A percentile compares a stretch with the other conserved stretches of the same genome.
These are phyloP conservation scores for Russula emetica DNA, from an alignment of 768 basidiomycete species.

Conservation along the genomic window DNA sequence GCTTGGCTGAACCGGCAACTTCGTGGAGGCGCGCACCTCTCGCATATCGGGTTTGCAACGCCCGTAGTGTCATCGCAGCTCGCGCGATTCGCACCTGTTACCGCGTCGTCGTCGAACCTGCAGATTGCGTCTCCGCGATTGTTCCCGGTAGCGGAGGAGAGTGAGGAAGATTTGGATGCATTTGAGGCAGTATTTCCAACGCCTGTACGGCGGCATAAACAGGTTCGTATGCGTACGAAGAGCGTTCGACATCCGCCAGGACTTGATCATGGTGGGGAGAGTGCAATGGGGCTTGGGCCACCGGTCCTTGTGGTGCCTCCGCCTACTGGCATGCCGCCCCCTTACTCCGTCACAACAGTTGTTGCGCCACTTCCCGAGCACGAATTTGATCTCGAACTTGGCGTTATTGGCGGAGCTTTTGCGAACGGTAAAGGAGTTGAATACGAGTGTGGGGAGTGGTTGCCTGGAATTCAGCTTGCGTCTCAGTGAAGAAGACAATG, in stretches of 20 bases:
- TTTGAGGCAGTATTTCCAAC: constrained; percentile 16
- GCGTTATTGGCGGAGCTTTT: constrained; percentile 21
- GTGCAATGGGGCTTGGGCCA: constrained; percentile 14
- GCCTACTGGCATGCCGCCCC: constrained; percentile 23
- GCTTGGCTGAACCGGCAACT: constrained; percentile 62
- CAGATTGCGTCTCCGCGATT: constrained; percentile 22
- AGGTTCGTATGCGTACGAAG: constrained; percentile 30
- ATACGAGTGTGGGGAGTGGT: constrained; percentile 27
- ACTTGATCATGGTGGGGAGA: constrained; percentile 10
- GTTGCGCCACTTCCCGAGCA: constrained; percentile 23
- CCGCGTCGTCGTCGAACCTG: background rate
- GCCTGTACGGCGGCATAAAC: constrained; percentile 18
- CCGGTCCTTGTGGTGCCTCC: constrained; percentile 24
- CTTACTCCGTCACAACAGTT: constrained; percentile 23
- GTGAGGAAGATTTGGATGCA: constrained; percentile 30
- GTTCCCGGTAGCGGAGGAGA: constrained; percentile 35
- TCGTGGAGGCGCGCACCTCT: constrained; percentile 35
- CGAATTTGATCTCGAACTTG: constrained; percentile 32
- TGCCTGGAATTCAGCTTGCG: constrained; percentile 25
- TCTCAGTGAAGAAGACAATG: constrained; percentile 11
- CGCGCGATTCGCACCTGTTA: constrained; percentile 31
- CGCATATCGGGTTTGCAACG: constrained; percentile 45
- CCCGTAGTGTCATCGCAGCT: constrained; percentile 53
- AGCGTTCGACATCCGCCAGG: constrained; percentile 29
- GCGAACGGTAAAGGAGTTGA: constrained; percentile 7